Conservation (phyloP, 2,329 filamentous ascomycete genomes). For the Diaporthe batatas region DNA sequence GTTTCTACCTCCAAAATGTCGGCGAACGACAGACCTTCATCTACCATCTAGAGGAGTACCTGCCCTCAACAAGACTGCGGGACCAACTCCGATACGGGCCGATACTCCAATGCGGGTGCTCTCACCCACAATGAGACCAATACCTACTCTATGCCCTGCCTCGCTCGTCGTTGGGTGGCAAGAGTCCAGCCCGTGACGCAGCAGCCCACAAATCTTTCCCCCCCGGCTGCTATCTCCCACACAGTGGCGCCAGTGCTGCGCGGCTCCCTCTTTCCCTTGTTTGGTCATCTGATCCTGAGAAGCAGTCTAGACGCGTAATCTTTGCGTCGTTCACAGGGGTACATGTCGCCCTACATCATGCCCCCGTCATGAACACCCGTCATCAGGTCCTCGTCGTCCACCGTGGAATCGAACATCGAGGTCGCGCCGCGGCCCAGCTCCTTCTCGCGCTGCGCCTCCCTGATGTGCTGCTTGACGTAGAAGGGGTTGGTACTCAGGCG, state of each 20-base stretch:
- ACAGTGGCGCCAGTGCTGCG: too few relatives aligned
- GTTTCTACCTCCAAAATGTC: background rate
- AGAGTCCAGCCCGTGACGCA: too few relatives aligned
- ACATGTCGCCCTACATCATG: slow-evolving; percentile 6
- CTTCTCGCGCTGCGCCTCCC: slow-evolving; percentile 64
- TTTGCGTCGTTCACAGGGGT: too few relatives aligned
- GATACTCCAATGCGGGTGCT: too few relatives aligned
- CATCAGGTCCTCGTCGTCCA: slow-evolving; percentile 75
- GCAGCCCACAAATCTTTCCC: background rate
- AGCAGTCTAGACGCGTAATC: too few relatives aligned
- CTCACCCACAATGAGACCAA: background rate
- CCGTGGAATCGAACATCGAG: slow-evolving; percentile 59
- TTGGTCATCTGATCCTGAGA: too few relatives aligned
- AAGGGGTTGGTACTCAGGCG: slow-evolving; percentile 68
- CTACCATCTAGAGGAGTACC: background rate
- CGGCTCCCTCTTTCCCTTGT: background rate
- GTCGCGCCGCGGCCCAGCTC: slow-evolving; percentile 51
- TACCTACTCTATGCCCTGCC: background rate
- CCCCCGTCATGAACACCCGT: slow-evolving; percentile 53
- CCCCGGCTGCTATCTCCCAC: too few relatives aligned
- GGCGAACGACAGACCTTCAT: background rate
- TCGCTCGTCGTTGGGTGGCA: background rate
- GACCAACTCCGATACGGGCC: background rate
- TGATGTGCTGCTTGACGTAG: slow-evolving; percentile 63
- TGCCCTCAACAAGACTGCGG: background rate